Percentiles rank a stretch among this genome's conserved stretches.
Evolutionary conservation across 495 filamentous ascomycete species (phyloP).

Genomic region (Xylaria curta): DNA sequence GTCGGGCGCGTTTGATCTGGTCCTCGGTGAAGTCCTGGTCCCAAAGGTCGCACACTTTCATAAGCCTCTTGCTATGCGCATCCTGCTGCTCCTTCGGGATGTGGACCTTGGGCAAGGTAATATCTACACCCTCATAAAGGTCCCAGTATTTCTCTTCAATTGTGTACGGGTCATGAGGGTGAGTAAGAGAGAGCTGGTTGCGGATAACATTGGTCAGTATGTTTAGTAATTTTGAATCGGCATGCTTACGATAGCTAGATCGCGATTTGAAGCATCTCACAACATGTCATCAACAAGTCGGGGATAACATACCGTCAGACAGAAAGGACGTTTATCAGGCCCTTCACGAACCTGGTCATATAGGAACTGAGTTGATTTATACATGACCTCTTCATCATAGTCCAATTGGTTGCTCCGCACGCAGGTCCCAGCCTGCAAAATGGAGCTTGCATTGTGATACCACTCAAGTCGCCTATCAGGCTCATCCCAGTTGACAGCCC

Average conservation of each 20-base stretch:
- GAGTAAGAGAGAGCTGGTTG: conserved; percentile 76
- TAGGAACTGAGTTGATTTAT: conserved; percentile 79
- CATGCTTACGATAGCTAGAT: not conserved
- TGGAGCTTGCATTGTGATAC: conserved; percentile 91
- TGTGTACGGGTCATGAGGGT: conserved; percentile 90
- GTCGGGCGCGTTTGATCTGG: conserved; percentile 76
- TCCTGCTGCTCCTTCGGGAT: conserved; percentile 82
- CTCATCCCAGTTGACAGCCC: conserved; percentile 89
- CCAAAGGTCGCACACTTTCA: conserved; percentile 82
- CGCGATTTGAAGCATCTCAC: not conserved
- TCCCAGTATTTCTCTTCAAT: conserved; percentile 91
- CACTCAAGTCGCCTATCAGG: conserved; percentile 84
- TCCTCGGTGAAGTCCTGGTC: conserved; percentile 78
- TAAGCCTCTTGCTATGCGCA: conserved; percentile 77
- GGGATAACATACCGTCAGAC: conserved; percentile 64
- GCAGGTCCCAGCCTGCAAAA: conserved; percentile 82
- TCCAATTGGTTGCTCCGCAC: conserved; percentile 92
- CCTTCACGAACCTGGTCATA: conserved; percentile 80
- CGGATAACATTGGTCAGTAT: conserved; percentile 15
- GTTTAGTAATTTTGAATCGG: not conserved
- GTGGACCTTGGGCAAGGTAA: conserved; percentile 73
- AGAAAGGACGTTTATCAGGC: conserved; percentile 74
- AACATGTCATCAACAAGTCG: not conserved
- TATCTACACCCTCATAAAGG: conserved; percentile 84
- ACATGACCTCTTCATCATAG: conserved; percentile 92